phyloP scores from a whole-genome alignment of 2,329 filamentous ascomycete species.

The Ilyonectria mors-panacis region DNA sequence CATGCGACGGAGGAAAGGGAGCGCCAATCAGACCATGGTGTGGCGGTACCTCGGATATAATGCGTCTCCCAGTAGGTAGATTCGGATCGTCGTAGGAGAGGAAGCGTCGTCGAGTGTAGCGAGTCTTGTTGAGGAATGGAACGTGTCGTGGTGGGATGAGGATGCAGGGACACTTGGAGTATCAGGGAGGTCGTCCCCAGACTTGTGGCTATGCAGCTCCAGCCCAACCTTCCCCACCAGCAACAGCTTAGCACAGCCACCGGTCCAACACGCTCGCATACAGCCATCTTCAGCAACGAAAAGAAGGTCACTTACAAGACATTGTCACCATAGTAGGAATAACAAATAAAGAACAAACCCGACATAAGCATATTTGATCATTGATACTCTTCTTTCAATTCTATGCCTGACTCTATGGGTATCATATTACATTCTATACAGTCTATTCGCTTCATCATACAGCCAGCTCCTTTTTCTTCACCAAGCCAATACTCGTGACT shows the following conservation, averaged over 20 bases:
- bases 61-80: not conserved
- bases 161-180: conserved; percentile 39
- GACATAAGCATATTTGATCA: not conserved
- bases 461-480: not conserved
- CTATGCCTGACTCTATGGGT: conserved; percentile 12
- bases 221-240: conserved; percentile 18
- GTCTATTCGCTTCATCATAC: not conserved
- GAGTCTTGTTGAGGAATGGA: conserved; percentile 31
- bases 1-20: conserved; percentile 39
- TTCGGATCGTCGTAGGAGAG: not conserved
- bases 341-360: not conserved
- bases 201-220: conserved; percentile 26
- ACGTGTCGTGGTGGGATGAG: conserved; percentile 24
- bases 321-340: not conserved
- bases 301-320: not conserved
- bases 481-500: not conserved
- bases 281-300: conserved; percentile 2
- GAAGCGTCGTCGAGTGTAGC: not conserved
- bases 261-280: not conserved
- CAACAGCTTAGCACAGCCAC: conserved; percentile 26
- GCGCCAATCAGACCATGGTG: conserved; percentile 49
- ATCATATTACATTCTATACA: conserved; percentile 5
- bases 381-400: not conserved
- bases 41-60: conserved; percentile 10
- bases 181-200: conserved; percentile 21